Evolutionary conservation across 2,329 filamentous ascomycete species (phyloP).

Genomic region (Xylaria polymorpha): DNA sequence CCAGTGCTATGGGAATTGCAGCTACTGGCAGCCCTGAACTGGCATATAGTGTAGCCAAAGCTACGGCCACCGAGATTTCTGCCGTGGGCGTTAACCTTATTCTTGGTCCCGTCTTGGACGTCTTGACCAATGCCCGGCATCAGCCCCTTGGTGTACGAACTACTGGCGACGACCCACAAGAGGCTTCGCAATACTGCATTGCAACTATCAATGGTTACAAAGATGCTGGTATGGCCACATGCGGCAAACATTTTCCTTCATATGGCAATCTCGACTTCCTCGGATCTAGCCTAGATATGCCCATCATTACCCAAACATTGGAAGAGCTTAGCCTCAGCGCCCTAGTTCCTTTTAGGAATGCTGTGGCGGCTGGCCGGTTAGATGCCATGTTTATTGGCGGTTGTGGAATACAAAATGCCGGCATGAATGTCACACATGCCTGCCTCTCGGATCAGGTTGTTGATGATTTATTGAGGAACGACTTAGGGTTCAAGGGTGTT

Average conservation of each 20-base stretch:
- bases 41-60: slow-evolving; percentile 90
- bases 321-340: slow-evolving; percentile 94
- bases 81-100: slow-evolving; percentile 97
- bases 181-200: slow-evolving; percentile 92
- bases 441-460: slow-evolving; percentile 94
- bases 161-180: slow-evolving; percentile 91
- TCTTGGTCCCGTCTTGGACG: slow-evolving; percentile 91
- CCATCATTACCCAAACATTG: slow-evolving; percentile 93
- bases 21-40: slow-evolving; percentile 87
- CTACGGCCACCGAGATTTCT: slow-evolving; percentile 90
- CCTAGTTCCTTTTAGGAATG: slow-evolving; percentile 89
- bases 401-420: slow-evolving; percentile 89
- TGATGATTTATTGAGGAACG: slow-evolving; percentile 86
- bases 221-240: slow-evolving; percentile 87
- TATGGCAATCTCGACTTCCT: slow-evolving; percentile 96
- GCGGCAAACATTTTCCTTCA: slow-evolving; percentile 96
- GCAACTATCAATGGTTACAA: slow-evolving; percentile 93
- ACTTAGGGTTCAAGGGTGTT: slow-evolving; percentile 89
- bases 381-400: slow-evolving; percentile 97
- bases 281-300: slow-evolving; percentile 89
- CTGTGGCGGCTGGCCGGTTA: slow-evolving; percentile 81
- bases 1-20: slow-evolving; percentile 96
- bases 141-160: slow-evolving; percentile 91
- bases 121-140: slow-evolving; percentile 90
- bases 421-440: slow-evolving; percentile 94